A percentile compares a stretch with the other conserved stretches of the same genome.
These are phyloP conservation scores for Alternaria triticina DNA, from an alignment of 2,329 filamentous ascomycete genomes.

Conservation along the genomic window DNA sequence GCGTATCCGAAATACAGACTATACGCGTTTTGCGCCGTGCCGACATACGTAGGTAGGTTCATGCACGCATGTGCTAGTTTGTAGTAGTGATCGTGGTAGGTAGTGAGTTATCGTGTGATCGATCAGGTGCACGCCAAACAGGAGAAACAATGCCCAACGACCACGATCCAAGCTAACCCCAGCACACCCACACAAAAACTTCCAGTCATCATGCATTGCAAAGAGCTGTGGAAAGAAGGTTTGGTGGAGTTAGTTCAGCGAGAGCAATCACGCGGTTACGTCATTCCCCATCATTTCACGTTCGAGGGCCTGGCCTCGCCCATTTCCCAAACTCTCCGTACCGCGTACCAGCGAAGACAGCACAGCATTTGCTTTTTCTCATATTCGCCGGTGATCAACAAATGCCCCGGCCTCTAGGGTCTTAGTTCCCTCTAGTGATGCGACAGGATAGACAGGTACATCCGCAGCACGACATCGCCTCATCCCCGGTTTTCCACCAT, in stretches of 20 bases:
- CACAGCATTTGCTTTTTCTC: background rate
- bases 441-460: background rate
- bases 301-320: background rate
- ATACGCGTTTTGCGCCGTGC: constrained; percentile 60
- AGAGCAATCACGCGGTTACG: background rate
- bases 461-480: background rate
- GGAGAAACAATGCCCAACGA: background rate
- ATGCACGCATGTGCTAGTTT: background rate
- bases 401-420: background rate
- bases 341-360: background rate
- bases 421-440: background rate
- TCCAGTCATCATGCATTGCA: background rate
- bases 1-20: constrained; percentile 79
- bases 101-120: background rate
- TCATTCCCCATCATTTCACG: background rate
- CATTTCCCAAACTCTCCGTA: background rate
- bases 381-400: background rate
- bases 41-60: background rate
- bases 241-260: background rate
- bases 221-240: background rate
- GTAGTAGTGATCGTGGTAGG: background rate
- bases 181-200: background rate
- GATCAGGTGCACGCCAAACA: background rate
- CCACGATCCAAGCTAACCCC: background rate
- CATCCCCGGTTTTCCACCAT: background rate